Conservation (phyloP, 768 basidiomycete species). For the Boletus sp. region DNA sequence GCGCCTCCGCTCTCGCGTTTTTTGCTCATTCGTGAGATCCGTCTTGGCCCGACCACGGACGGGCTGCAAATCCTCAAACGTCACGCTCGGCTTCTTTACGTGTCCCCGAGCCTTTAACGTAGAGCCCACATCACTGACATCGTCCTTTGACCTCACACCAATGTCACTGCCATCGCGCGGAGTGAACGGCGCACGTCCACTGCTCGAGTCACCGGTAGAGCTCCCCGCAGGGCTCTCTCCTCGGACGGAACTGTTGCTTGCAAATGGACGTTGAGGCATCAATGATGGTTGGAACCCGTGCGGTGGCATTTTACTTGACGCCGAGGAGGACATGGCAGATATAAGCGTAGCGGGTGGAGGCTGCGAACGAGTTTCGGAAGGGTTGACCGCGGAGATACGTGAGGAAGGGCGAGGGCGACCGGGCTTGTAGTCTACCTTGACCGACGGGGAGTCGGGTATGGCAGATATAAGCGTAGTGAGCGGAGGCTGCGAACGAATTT, state of each 20-base stretch:
- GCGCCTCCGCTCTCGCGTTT: conserved; percentile 70
- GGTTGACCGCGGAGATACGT: conserved; percentile 7
- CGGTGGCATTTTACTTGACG: conserved; percentile 24
- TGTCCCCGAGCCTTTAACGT: conserved; percentile 36
- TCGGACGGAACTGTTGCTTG: conserved; percentile 32
- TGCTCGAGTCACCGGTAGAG: conserved; percentile 84
- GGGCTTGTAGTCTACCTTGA: conserved; percentile 21
- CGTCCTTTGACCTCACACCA: conserved; percentile 22
- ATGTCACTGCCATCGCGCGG: conserved; percentile 77
- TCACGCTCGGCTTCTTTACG: conserved; percentile 61
- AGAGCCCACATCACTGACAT: conserved; percentile 23
- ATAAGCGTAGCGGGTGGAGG: conserved; percentile 8
- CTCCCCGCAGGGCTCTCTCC: conserved; percentile 72
- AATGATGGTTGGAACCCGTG: conserved; percentile 24
- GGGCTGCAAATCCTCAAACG: conserved; percentile 56
- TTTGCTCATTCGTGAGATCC: conserved; percentile 43
- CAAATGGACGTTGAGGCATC: conserved; percentile 57
- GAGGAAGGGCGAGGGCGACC: conserved; percentile 12
- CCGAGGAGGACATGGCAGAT: conserved; percentile 6
- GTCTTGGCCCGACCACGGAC: conserved; percentile 30
- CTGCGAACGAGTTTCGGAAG: conserved; percentile 13
- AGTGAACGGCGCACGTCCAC: conserved; percentile 70
- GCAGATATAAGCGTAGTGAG: conserved; percentile 10
- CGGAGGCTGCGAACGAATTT: conserved; percentile 12
- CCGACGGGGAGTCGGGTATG: conserved; percentile 34